These are phyloP conservation scores for Coniferiporia sulphurascens DNA, from an alignment of 1,284 basidiomycete species.

Conservation along the genomic window DNA sequence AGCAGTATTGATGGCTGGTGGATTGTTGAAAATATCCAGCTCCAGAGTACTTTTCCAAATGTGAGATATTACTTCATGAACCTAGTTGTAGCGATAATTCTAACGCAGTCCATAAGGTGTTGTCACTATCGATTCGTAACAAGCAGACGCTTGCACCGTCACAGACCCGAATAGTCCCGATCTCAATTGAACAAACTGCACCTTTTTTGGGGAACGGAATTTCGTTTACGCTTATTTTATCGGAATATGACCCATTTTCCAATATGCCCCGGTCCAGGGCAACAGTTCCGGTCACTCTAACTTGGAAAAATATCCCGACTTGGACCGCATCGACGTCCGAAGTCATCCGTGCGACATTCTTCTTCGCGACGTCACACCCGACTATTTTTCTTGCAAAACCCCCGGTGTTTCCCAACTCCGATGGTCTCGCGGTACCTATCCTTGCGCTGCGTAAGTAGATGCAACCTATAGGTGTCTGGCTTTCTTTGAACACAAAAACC, in stretches of 20 bases:
- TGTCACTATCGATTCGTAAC: slow-evolving; percentile 8
- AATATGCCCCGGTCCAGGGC: slow-evolving; percentile 6
- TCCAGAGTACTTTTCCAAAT: slow-evolving; percentile 22
- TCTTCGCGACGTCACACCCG: slow-evolving; percentile 50
- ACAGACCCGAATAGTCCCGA: slow-evolving; percentile 20
- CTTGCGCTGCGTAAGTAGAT: slow-evolving; percentile 60
- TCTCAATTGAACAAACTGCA: slow-evolving; percentile 13
- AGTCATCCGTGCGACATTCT: slow-evolving; percentile 52
- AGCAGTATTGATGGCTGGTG: slow-evolving; percentile 50
- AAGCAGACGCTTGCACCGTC: slow-evolving; percentile 13
- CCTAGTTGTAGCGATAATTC: background rate
- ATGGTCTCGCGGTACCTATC: slow-evolving; percentile 43
- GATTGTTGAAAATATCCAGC: slow-evolving; percentile 32
- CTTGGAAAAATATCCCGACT: slow-evolving; percentile 37
- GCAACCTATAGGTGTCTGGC: background rate
- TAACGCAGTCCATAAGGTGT: background rate
- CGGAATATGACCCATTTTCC: slow-evolving; percentile 30
- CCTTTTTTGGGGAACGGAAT: slow-evolving; percentile 2
- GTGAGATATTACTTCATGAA: slow-evolving; percentile 10
- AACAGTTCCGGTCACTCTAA: slow-evolving; percentile 32
- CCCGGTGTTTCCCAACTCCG: slow-evolving; percentile 32
- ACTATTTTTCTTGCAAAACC: slow-evolving; percentile 54
- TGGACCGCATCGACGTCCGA: slow-evolving; percentile 34
- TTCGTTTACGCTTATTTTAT: slow-evolving; percentile 7
- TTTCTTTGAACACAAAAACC: background rate